Evolutionary conservation across 1,139 yeast genomes (phyloP), one percentile per base, ranked within the genome.

Genomic region (Arxiozyma bovina): DNA sequence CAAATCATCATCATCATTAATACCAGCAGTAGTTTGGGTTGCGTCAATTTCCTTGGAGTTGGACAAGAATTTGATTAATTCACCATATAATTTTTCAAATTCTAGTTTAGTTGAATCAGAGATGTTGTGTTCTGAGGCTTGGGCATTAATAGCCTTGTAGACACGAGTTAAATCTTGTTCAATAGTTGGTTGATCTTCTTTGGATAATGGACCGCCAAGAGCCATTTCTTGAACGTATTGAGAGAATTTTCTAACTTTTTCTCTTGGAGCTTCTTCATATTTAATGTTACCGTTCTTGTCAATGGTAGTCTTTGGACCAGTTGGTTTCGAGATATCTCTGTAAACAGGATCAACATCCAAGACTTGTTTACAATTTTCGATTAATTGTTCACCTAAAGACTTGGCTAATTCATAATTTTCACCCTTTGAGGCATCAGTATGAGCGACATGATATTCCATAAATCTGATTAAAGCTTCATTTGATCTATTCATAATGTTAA

Each of bases 191-290:
- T 83, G 83, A 42, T 73, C 68, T 49, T 64, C 66, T 65, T 77
- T 83, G 60, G 98, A 88, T 70, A 88, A 75, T 62, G 82, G 82
- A 65, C 96, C 93, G 74, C 99, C 99, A 68, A 82, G 85, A 54
- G 98, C 96, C 98, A 93, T 91, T 73, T 89, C 96, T 69, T 83
- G 81, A 62, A 93, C 98, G 69, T 93, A 93, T 71, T 91, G 95
- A 74, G 94, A 97, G 61, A 93, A 81, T 72, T 93, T 93, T 75
- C 98, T 85, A 61, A 91, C 95, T 57, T 93, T 80, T 50, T 93
- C 89, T 73, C 96, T 87, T 70, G 89, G 84, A 59, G 80, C 85
- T 76, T 93, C 99, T 60, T 82, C 78, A 74, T 89, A 93, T 57
- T 78, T 78, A 67, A 93, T 80, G 70, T 83, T 87, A 74, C 99